phyloP scores from a whole-genome alignment of 805 yeast species.

The Nakazawaea pomicola region DNA sequence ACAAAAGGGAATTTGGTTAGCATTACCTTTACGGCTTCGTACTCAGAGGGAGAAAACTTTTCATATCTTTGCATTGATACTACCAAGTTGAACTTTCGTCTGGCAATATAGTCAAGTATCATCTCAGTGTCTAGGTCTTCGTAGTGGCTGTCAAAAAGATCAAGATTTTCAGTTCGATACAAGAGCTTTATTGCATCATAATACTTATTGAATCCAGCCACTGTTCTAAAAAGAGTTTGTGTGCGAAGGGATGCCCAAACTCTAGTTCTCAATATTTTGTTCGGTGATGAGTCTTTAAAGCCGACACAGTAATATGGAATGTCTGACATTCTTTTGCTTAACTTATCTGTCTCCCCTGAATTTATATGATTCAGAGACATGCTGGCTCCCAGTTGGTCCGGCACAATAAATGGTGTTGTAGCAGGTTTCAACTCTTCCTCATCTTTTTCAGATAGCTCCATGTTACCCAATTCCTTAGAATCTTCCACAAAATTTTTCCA shows the following conservation, averaged over 20 bases:
- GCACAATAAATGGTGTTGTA: no score
- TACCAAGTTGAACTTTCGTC: constrained; percentile 72
- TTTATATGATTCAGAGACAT: constrained; percentile 8
- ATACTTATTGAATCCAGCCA: constrained; percentile 82
- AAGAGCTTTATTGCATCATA: constrained; percentile 65
- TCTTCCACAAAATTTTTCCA: constrained; percentile 82
- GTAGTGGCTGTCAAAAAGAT: constrained; percentile 37
- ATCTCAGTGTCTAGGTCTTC: constrained; percentile 44
- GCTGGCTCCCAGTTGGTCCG: no score
- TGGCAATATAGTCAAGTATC: constrained; percentile 68
- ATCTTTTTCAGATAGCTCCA: constrained; percentile 39
- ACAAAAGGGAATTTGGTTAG: constrained; percentile 70
- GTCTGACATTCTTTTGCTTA: constrained; percentile 46
- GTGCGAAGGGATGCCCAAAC: constrained; percentile 84
- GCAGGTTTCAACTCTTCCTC: constrained; percentile 11
- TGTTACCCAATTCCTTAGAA: constrained; percentile 36
- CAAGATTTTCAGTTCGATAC: constrained; percentile 61
- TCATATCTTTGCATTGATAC: constrained; percentile 86
- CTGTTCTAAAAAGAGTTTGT: constrained; percentile 79
- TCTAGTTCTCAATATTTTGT: constrained; percentile 64
- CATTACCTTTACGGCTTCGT: constrained; percentile 60
- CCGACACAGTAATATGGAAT: constrained; percentile 71
- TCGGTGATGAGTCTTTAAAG: constrained; percentile 60
- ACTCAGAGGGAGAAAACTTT: constrained; percentile 59
- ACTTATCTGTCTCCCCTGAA: constrained; percentile 22